phyloP scores from a whole-genome alignment of 2,329 filamentous ascomycete species.

The Fusarium goolgardi region DNA sequence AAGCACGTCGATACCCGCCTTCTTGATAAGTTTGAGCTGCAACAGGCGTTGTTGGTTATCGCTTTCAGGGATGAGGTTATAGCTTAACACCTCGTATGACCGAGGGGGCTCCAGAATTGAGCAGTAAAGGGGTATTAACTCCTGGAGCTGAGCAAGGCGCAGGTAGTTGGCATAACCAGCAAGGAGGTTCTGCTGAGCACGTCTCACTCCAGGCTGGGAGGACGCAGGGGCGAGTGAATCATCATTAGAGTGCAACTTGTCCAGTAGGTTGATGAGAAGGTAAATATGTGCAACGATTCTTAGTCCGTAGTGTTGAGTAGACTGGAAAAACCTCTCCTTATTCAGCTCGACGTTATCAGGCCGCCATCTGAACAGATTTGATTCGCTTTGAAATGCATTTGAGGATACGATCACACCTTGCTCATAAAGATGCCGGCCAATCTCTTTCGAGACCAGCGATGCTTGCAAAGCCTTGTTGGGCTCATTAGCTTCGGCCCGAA shows the following conservation, averaged over 20 bases:
- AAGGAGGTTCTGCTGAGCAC: slow-evolving; percentile 78
- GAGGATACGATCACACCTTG: slow-evolving; percentile 61
- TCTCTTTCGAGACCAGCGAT: slow-evolving; percentile 74
- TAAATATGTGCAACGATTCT: slow-evolving; percentile 75
- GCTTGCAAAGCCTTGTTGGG: slow-evolving; percentile 82
- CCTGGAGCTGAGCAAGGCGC: slow-evolving; percentile 75
- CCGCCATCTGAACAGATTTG: slow-evolving; percentile 46
- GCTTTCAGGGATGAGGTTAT: slow-evolving; percentile 79
- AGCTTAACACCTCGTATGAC: slow-evolving; percentile 77
- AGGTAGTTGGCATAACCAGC: slow-evolving; percentile 85
- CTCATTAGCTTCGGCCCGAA: slow-evolving; percentile 67
- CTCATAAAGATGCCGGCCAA: slow-evolving; percentile 67
- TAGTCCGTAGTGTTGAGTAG: slow-evolving; percentile 71
- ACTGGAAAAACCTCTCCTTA: slow-evolving; percentile 62
- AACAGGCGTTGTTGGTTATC: slow-evolving; percentile 72
- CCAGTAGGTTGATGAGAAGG: slow-evolving; percentile 74
- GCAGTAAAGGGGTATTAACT: slow-evolving; percentile 88
- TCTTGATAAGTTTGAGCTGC: slow-evolving; percentile 79
- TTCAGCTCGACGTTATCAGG: slow-evolving; percentile 51
- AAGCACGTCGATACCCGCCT: slow-evolving; percentile 77
- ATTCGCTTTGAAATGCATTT: slow-evolving; percentile 41
- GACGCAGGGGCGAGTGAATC: slow-evolving; percentile 24
- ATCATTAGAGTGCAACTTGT: slow-evolving; percentile 60
- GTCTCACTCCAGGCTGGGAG: slow-evolving; percentile 47
- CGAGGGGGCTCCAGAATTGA: slow-evolving; percentile 76